Base-by-base conservation (phyloP, 2,329 filamentous ascomycete species). In the Davidsoniella australis region DNA sequence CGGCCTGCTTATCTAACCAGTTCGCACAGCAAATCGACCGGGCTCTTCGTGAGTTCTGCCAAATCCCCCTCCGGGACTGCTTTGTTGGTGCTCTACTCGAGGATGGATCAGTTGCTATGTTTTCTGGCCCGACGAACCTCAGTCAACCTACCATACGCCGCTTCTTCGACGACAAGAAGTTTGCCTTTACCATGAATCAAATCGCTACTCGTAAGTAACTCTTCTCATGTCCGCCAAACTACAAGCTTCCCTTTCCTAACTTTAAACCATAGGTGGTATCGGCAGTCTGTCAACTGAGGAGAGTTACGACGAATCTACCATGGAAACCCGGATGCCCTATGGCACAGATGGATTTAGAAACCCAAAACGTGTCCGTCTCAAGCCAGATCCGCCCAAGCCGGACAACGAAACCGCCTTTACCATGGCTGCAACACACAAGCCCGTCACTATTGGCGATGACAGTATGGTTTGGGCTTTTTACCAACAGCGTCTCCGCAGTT, bases 401-500 rank as follows among this genome's bases (percentile, higher is more conserved):
- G 29, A 33, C 29, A 12, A 33, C 9, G 29, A 33, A 12, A 3
- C 12, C 16, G 9, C 12, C 20, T 10, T 33, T 2, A 16, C 24
- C 26, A 18, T 18, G 14, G 6, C 42, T 26, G 26, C 24, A 9
- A 45, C 42, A 10, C 16, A 9, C 24, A 29, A 20, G 23, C 23
- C 24, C 41, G 7, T 82, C 41, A 65, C 63, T 39, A 71, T 82
- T 42, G 68, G 71, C 17, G 70, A 81, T 52, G 60, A 66, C 1
- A 61, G 69, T 2, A 70, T 70, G 1, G 66, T 82, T 1, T 72
- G 71, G 63, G 66, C 66, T 7, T 79, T 80, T 54, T 81, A 82
- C 55, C 67, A 73, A 44, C 68, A 71, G 39, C 66, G 76, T 1
- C 77, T 85, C 58, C 75, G 73, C 54, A 72, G 73, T 51, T 73